These are phyloP conservation scores for Fusarium anthophilum DNA, from an alignment of 2,329 filamentous ascomycete genomes.

Conservation along the genomic window DNA sequence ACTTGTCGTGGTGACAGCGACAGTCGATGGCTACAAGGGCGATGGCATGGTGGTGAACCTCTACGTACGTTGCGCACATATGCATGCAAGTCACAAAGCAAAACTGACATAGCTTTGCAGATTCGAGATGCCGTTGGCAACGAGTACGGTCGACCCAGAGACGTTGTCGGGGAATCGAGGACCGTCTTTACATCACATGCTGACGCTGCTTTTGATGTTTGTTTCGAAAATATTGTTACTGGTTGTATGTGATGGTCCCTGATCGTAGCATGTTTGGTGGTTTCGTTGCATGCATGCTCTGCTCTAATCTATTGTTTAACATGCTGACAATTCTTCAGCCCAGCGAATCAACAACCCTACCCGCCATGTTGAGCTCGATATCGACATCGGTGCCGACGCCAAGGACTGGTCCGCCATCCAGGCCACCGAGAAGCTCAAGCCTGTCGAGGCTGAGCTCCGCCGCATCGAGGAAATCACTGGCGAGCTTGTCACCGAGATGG, in stretches of 20 bases:
- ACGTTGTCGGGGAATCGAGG: constrained; percentile 90
- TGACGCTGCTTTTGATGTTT: constrained; percentile 94
- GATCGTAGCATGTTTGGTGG: background rate
- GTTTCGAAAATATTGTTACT: constrained; percentile 86
- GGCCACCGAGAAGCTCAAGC: constrained; percentile 96
- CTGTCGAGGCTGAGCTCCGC: constrained; percentile 92
- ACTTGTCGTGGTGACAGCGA: constrained; percentile 94
- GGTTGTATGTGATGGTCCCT: constrained; percentile 65
- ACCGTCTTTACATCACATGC: constrained; percentile 94
- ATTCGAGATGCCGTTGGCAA: constrained; percentile 96
- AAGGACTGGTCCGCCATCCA: constrained; percentile 99
- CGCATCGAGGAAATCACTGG: constrained; percentile 89
- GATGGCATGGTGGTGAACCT: constrained; percentile 96
- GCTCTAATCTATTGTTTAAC: background rate
- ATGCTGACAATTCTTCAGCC: constrained; percentile 30
- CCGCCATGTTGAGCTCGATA: constrained; percentile 88
- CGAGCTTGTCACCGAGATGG: constrained; percentile 94
- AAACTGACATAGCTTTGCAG: constrained; percentile 56
- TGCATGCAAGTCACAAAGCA: background rate
- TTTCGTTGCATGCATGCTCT: constrained; percentile 21
- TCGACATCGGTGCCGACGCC: constrained; percentile 95
- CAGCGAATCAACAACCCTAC: constrained; percentile 52
- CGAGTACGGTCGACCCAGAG: constrained; percentile 91
- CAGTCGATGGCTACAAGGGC: constrained; percentile 82
- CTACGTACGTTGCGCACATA: constrained; percentile 69